These are phyloP conservation scores for Pelargonium fulgidum DNA, from an alignment of 441 rosid genomes.

Conservation along the genomic window DNA sequence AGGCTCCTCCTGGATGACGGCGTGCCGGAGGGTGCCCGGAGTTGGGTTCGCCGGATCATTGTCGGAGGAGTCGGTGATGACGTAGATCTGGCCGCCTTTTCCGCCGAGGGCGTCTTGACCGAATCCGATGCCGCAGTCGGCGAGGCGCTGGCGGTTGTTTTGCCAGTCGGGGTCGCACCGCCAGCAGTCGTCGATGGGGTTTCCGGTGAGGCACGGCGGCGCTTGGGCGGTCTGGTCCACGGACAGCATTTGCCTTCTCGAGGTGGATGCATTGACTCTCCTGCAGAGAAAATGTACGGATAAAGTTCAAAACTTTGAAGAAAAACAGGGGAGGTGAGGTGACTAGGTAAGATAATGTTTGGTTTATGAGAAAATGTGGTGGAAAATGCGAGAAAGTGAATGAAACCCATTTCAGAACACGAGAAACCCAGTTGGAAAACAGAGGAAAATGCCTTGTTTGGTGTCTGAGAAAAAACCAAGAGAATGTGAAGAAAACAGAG, in stretches of 20 bases:
- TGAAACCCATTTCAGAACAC: slow-evolving; percentile 14
- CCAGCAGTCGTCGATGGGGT: slow-evolving; percentile 56
- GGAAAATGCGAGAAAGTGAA: slow-evolving; percentile 10
- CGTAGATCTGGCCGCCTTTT: slow-evolving; percentile 22
- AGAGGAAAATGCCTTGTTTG: not conserved
- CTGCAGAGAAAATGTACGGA: slow-evolving; percentile 31
- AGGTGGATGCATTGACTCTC: slow-evolving; percentile 49
- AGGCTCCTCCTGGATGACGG: slow-evolving; percentile 26
- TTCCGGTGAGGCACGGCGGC: slow-evolving; percentile 27
- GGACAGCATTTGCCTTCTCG: slow-evolving; percentile 46
- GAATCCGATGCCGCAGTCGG: slow-evolving; percentile 30
- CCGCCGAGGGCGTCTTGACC: slow-evolving; percentile 30
- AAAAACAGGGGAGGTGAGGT: not conserved
- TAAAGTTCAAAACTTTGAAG: not conserved
- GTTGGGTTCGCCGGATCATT: slow-evolving; percentile 25
- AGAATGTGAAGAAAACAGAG: not conserved
- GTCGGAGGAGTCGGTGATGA: slow-evolving; percentile 25
- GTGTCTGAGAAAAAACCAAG: slow-evolving; percentile 11
- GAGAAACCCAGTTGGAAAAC: slow-evolving; percentile 11
- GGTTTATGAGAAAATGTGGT: too few relatives aligned
- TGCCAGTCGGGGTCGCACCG: slow-evolving; percentile 35
- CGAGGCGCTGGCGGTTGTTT: slow-evolving; percentile 28
- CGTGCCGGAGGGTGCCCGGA: slow-evolving; percentile 31
- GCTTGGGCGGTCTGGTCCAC: not conserved
- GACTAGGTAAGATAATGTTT: too few relatives aligned